A percentile compares a stretch with the other conserved stretches of the same genome.
Conservation (phyloP, 352 stramenopile species). For the Discostella stelligera region DNA sequence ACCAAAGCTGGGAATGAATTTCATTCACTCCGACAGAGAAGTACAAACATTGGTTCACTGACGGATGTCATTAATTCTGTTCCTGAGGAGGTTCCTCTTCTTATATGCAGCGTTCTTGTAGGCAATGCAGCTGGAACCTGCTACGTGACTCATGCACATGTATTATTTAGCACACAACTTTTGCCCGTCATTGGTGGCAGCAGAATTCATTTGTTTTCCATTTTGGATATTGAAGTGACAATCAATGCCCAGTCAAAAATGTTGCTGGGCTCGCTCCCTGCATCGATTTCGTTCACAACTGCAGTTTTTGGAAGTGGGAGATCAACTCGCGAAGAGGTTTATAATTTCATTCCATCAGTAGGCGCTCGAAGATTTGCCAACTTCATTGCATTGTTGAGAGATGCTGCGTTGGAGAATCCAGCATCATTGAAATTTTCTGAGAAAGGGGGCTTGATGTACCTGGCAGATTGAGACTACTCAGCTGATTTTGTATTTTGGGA, state of each 20-base stretch:
- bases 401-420: conserved; percentile 47
- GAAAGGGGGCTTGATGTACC: conserved; percentile 33
- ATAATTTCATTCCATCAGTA: conserved; percentile 71
- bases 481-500: too few species aligned
- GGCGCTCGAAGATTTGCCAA: conserved; percentile 64
- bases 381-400: conserved; percentile 68
- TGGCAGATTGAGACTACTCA: conserved; percentile 32
- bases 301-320: conserved; percentile 44
- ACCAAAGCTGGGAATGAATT: conserved; percentile 63
- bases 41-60: conserved; percentile 49
- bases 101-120: conserved; percentile 59
- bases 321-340: conserved; percentile 53
- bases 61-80: conserved; percentile 41
- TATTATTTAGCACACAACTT: conserved; percentile 72
- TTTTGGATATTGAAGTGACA: conserved; percentile 67
- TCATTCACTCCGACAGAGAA: conserved; percentile 46
- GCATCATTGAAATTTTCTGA: conserved; percentile 49
- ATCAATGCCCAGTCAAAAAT: conserved; percentile 56
- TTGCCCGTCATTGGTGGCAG: conserved; percentile 68
- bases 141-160: conserved; percentile 61
- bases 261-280: conserved; percentile 70
- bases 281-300: conserved; percentile 56
- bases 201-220: conserved; percentile 56
- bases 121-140: conserved; percentile 66
- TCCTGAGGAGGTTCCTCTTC: conserved; percentile 56